Evolutionary conservation across 1,284 basidiomycete genomes (phyloP).

Genomic region (Ustilago hordei): DNA sequence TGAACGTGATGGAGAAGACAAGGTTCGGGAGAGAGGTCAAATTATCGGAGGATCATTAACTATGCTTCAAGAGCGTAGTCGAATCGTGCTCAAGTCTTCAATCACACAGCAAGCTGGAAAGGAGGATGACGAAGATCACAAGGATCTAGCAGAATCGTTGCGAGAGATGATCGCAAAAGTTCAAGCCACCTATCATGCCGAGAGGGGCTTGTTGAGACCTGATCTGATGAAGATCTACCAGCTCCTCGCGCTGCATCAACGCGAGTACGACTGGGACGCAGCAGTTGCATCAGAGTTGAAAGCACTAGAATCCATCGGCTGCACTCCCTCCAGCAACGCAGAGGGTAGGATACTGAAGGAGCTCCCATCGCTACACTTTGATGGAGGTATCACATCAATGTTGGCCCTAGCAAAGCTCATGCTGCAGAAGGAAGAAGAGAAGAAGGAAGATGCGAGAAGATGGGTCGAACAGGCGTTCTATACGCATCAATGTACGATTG

Average conservation of each 20-base stretch:
- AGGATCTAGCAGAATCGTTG: constrained; percentile 53
- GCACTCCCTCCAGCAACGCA: constrained; percentile 9
- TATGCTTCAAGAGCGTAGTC: constrained; percentile 60
- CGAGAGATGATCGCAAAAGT: constrained; percentile 50
- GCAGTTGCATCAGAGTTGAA: constrained; percentile 36
- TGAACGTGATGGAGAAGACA: constrained; percentile 53
- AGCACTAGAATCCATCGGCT: constrained; percentile 45
- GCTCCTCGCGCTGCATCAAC: constrained; percentile 48
- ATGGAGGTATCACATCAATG: constrained; percentile 58
- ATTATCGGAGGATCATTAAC: constrained; percentile 54
- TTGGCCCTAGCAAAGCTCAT: constrained; percentile 39
- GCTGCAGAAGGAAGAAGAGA: constrained; percentile 16
- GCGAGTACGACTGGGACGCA: constrained; percentile 34
- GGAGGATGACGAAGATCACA: constrained; percentile 46
- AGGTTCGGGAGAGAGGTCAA: constrained; percentile 43
- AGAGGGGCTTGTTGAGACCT: constrained; percentile 48
- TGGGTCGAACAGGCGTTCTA: constrained; percentile 58
- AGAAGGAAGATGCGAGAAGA: constrained; percentile 24
- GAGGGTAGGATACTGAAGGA: constrained; percentile 31
- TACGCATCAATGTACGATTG: constrained; percentile 61
- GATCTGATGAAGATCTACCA: constrained; percentile 60
- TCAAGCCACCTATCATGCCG: constrained; percentile 52
- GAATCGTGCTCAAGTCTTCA: constrained; percentile 54
- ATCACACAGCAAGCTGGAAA: constrained; percentile 15
- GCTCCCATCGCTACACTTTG: constrained; percentile 59